Base-by-base conservation (phyloP, 768 basidiomycete genomes). In the Pleurotus platypus region DNA sequence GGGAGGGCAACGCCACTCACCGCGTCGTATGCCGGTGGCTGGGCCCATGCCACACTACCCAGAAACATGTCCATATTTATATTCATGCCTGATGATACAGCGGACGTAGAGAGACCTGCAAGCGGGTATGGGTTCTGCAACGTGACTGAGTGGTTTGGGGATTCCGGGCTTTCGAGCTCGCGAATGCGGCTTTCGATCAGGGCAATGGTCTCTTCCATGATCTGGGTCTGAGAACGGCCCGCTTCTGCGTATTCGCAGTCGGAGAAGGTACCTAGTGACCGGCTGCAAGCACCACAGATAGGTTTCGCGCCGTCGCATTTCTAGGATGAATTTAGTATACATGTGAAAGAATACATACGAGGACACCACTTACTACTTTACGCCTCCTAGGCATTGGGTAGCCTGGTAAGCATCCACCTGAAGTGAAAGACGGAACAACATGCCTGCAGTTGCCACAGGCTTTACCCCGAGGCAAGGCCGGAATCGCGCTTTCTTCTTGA, bases 221-320 rank as follows among this genome's bases (percentile, higher is more conserved):
- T 70, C 57, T 84, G 71, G 0, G 75, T 81, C 13, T 71, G 72
- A 0, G 84, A 74, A 5, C 75, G 79, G 15, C 75, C 77, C 16
- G 72, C 70, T 1, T 73, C 76, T 0, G 75, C 75, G 60, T 85
- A 86, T 69, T 86, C 83, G 61, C 85, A 86, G 35, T 84, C 84
- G 59, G 85, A 85, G 8, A 81, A 81, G 0, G 65, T 63, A 13
- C 79, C 70, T 56, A 76, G 72, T 0, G 75, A 75, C 7, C 75
- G 69, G 4, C 69, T 62, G 62, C 85, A 86, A 60, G 76, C 81
- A 1, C 74, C 72, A 56, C 85, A 86, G 2, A 78, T 65, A 0
- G 85, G 85, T 22, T 72, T 75, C 3, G 61, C 65, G 1, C 83
- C 82, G 62, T 86, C 83, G 53, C 84, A 86, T 68, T 74, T 75